Evolutionary conservation across 2,329 filamentous ascomycete genomes (phyloP), one percentile per base, ranked within the genome.

Genomic region (Cladosporium sp.): DNA sequence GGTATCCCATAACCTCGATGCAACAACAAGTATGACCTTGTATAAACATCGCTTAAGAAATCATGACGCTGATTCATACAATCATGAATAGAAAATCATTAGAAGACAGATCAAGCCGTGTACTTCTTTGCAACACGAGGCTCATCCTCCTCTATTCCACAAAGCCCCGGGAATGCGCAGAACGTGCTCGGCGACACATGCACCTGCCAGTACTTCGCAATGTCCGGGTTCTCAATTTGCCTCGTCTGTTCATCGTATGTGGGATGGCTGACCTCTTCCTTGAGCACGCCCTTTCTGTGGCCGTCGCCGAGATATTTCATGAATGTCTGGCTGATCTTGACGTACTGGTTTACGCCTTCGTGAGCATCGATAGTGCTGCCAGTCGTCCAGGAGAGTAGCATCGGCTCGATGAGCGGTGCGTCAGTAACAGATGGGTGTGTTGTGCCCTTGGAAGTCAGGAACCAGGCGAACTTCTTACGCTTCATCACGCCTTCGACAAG

Each of bases 391-490:
- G 80, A 78, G 44, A 88, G 74, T 25, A 88, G 72, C 51, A 80
- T 71, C 0, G 85, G 85, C 60, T 87, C 80, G 7, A 89, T 77
- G 2, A 88, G 74, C 0, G 85, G 84, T 15, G 85, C 86, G 65
- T 88, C 86, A 0, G 86, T 87, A 19, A 87, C 82, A 9, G 80
- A 83, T 0, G 86, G 84, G 64, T 89, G 86, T 0, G 83, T 61
- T 2, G 62, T 70, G 61, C 68, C 68, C 63, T 68, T 65, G 3
- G 74, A 63, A 0, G 75, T 78, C 65, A 75, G 69, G 62, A 78
- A 77, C 76, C 76, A 78, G 2, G 67, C 69, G 6, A 60, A 65
- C 28, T 76, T 75, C 13, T 75, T 70, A 56, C 78, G 70, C 58
- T 72, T 63, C 20, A 67, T 63, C 47, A 81, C 73, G 58, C 73